Evolutionary conservation across 441 rosid genomes (phyloP).

Genomic region (Pelargonium australe): DNA sequence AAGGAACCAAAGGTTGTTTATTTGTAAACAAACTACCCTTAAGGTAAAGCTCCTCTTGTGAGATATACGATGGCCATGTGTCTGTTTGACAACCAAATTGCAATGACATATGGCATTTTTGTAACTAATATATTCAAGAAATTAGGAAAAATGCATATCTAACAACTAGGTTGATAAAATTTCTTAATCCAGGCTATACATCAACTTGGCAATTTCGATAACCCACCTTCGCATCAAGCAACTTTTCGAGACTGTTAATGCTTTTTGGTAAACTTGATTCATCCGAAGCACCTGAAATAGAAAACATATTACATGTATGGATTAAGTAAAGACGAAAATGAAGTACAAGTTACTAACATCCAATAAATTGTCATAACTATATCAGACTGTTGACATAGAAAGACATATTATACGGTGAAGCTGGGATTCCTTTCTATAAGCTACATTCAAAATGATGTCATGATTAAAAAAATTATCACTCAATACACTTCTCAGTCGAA

Average conservation of each 20-base stretch:
- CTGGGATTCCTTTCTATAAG: background rate
- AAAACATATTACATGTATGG: slow-evolving; percentile 12
- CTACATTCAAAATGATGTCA: background rate
- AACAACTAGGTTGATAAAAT: background rate
- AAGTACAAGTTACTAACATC: slow-evolving; percentile 15
- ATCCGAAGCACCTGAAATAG: slow-evolving; percentile 72
- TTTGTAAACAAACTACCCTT: background rate
- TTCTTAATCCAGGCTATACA: slow-evolving; percentile 19
- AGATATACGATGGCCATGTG: background rate
- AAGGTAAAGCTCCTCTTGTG: background rate
- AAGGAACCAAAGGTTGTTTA: background rate
- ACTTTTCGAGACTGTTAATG: slow-evolving; percentile 84
- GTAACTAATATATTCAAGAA: background rate
- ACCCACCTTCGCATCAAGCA: slow-evolving; percentile 91
- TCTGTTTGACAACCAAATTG: background rate
- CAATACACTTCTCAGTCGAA: background rate
- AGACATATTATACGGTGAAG: background rate
- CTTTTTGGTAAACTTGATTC: slow-evolving; percentile 57
- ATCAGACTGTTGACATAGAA: slow-evolving; percentile 8
- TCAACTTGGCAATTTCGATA: slow-evolving; percentile 20
- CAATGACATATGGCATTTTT: background rate
- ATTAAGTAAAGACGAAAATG: slow-evolving; percentile 1
- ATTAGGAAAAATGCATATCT: slow-evolving; percentile 6
- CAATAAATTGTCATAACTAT: background rate
- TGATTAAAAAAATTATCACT: background rate